A percentile compares a stretch with the other conserved stretches of the same genome.
Conservation (phyloP, 2,329 filamentous ascomycete genomes). For the Epichloe festucae region DNA sequence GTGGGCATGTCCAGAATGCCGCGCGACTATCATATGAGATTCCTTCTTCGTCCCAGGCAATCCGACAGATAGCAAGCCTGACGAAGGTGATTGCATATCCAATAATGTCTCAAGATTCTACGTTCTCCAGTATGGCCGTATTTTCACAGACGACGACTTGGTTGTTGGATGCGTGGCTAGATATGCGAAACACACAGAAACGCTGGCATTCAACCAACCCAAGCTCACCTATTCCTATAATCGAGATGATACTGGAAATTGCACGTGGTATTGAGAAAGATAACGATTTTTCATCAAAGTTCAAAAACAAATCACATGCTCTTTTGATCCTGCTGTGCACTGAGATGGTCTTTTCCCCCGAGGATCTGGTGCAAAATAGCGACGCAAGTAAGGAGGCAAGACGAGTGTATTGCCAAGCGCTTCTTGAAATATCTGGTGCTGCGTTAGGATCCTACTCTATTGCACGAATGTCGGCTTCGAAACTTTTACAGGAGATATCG, state of each 20-base stretch:
- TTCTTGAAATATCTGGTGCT: conserved; percentile 25
- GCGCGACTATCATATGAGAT: conserved; percentile 28
- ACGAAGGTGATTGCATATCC: conserved; percentile 30
- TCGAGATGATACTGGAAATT: conserved; percentile 26
- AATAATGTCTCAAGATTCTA: conserved; percentile 20
- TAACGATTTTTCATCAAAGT: conserved; percentile 8
- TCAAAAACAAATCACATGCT: conserved; percentile 24
- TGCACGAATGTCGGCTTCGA: conserved; percentile 28
- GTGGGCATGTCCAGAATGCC: conserved; percentile 10
- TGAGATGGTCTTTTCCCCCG: conserved; percentile 24
- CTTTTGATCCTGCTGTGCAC: conserved; percentile 29
- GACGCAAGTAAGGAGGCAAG: conserved; percentile 17
- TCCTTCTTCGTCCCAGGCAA: conserved; percentile 26
- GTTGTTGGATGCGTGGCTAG: conserved; percentile 36
- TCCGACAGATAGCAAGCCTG: conserved; percentile 33
- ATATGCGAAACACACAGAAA: conserved; percentile 27
- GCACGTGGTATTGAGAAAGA: conserved; percentile 11
- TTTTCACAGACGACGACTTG: conserved; percentile 31
- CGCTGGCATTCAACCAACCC: conserved; percentile 21
- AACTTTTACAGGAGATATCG: conserved; percentile 29
- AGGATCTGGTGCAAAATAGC: conserved; percentile 17
- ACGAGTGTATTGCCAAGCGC: conserved; percentile 23
- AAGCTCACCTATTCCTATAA: conserved; percentile 20
- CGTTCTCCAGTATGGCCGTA: conserved; percentile 18
- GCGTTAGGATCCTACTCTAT: conserved; percentile 21